Percentiles rank a stretch among this genome's conserved stretches.
These are phyloP conservation scores for Curvularia verruculosa DNA, from an alignment of 2,329 filamentous ascomycete species.

Conservation along the genomic window DNA sequence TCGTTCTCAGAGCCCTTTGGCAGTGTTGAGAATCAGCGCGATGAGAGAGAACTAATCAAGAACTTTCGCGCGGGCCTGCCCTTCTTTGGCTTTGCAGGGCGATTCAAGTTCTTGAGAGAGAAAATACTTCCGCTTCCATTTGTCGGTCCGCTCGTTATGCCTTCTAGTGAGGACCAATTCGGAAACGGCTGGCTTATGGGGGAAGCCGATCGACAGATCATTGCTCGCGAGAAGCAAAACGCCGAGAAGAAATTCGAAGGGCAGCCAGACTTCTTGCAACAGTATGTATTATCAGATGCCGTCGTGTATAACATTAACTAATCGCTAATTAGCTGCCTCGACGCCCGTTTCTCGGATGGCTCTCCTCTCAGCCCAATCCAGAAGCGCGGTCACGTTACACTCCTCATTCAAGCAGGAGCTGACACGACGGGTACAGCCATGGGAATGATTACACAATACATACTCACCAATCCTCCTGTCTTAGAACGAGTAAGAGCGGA, in stretches of 20 bases:
- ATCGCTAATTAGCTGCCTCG: constrained; percentile 35
- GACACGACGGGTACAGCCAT: constrained; percentile 47
- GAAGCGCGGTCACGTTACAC: constrained; percentile 47
- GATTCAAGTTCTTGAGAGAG: constrained; percentile 47
- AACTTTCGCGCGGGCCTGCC: constrained; percentile 49
- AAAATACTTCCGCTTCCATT: constrained; percentile 36
- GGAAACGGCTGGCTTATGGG: constrained; percentile 50
- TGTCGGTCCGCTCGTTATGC: constrained; percentile 39
- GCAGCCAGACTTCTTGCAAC: constrained; percentile 46
- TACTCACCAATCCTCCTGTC: constrained; percentile 24
- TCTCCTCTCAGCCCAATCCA: constrained; percentile 38
- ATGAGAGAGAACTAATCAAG: constrained; percentile 46
- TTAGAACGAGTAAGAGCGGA: constrained; percentile 30
- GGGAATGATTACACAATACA: constrained; percentile 41
- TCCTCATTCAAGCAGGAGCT: constrained; percentile 49
- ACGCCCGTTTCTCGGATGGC: constrained; percentile 40
- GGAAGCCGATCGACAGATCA: constrained; percentile 45
- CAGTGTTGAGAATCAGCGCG: constrained; percentile 48
- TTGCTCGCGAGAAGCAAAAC: constrained; percentile 35
- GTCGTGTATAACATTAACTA: background rate
- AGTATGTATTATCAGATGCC: constrained; percentile 21
- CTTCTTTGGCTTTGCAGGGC: constrained; percentile 47
- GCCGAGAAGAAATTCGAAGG: constrained; percentile 26
- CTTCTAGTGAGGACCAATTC: constrained; percentile 32
- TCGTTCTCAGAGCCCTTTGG: constrained; percentile 49